A percentile compares a stretch with the other conserved stretches of the same genome.
These are phyloP conservation scores for Cercospora brassicicola DNA, from an alignment of 2,329 filamentous ascomycete species.

Conservation along the genomic window DNA sequence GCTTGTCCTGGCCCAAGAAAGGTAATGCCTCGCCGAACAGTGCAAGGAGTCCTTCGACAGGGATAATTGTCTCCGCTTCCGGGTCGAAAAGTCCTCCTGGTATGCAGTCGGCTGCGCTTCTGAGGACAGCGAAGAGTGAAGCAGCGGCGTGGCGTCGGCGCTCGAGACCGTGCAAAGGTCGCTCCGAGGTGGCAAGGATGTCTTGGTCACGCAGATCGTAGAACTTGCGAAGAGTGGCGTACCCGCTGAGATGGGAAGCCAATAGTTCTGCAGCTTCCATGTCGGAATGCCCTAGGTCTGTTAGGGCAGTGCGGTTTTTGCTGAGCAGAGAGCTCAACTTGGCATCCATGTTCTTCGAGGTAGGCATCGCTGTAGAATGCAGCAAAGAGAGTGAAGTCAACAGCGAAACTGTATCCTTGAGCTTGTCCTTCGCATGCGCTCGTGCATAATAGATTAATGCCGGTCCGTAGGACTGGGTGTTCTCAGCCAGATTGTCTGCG, in stretches of 20 bases:
- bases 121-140: conserved; percentile 78
- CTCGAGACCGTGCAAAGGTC: conserved; percentile 54
- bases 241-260: conserved; percentile 83
- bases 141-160: conserved; percentile 69
- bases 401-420: conserved; percentile 81
- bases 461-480: conserved; percentile 69
- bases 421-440: conserved; percentile 73
- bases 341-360: conserved; percentile 68
- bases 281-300: conserved; percentile 71
- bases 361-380: conserved; percentile 78
- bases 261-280: conserved; percentile 79
- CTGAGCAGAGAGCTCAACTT: conserved; percentile 69
- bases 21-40: conserved; percentile 81
- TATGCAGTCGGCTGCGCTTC: conserved; percentile 85
- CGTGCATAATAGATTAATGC: conserved; percentile 89
- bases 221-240: conserved; percentile 85
- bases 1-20: conserved; percentile 62
- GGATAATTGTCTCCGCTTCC: conserved; percentile 76
- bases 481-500: conserved; percentile 72
- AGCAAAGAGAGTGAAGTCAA: conserved; percentile 85
- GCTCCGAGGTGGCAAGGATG: conserved; percentile 34
- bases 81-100: conserved; percentile 86
- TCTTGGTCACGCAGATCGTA: conserved; percentile 82
- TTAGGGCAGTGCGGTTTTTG: conserved; percentile 70
- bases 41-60: conserved; percentile 80